A percentile compares a stretch with the other conserved stretches of the same genome.
Conservation (phyloP, 192 early-diverging fungal genomes). For the Backusella mclennaniae region DNA sequence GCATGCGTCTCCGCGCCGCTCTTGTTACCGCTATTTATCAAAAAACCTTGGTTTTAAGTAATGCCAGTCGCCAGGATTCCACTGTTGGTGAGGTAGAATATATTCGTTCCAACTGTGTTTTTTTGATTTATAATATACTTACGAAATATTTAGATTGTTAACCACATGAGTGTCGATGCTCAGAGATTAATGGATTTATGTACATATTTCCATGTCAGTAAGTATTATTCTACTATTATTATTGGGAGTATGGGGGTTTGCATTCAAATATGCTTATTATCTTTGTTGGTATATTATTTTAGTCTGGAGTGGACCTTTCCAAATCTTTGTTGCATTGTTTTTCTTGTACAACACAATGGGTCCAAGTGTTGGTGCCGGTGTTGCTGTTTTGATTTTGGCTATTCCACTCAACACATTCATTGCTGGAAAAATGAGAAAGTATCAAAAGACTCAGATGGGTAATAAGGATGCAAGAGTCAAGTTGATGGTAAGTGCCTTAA, state of each 20-base stretch:
- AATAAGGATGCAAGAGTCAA: conserved; percentile 78
- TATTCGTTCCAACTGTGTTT: not conserved
- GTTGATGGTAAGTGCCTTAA: conserved; percentile 21
- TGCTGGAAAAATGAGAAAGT: conserved; percentile 61
- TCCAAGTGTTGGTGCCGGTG: conserved; percentile 80
- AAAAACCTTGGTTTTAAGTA: conserved; percentile 82
- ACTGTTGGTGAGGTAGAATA: conserved; percentile 80
- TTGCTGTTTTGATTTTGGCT: conserved; percentile 77
- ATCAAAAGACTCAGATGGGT: conserved; percentile 83
- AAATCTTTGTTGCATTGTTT: conserved; percentile 17
- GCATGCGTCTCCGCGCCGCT: conserved; percentile 73
- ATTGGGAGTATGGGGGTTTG: not conserved
- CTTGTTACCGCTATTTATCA: conserved; percentile 81
- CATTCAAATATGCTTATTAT: not conserved
- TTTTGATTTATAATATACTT: not conserved
- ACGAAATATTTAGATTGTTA: conserved; percentile 41
- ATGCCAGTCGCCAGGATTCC: conserved; percentile 71
- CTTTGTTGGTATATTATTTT: not conserved
- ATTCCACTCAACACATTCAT: conserved; percentile 77
- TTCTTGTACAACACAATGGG: conserved; percentile 61
- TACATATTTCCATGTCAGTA: conserved; percentile 68
- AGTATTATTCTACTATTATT: not conserved
- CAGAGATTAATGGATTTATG: conserved; percentile 61
- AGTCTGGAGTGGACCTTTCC: conserved; percentile 32
- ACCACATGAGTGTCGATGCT: conserved; percentile 67